These are phyloP conservation scores for Trametes sp. DNA, from an alignment of 1,284 basidiomycete genomes.

Conservation along the genomic window DNA sequence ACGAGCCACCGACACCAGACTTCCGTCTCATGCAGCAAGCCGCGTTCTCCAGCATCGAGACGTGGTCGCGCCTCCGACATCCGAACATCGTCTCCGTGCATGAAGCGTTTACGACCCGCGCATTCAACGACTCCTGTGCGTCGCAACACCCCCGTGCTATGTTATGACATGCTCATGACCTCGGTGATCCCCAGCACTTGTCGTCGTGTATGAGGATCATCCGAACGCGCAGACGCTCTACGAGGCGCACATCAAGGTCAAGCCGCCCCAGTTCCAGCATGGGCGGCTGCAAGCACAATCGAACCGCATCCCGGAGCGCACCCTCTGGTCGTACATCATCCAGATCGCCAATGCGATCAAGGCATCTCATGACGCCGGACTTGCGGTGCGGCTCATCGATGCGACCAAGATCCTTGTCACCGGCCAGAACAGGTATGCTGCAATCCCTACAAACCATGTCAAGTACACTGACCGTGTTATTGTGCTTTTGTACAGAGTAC, in stretches of 20 bases:
- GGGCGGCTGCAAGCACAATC: slow-evolving; percentile 51
- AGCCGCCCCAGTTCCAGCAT: slow-evolving; percentile 52
- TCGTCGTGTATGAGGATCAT: slow-evolving; percentile 94
- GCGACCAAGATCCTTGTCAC: slow-evolving; percentile 90
- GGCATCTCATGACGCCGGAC: slow-evolving; percentile 82
- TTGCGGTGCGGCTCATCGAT: slow-evolving; percentile 88
- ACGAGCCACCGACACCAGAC: slow-evolving; percentile 55
- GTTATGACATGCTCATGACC: background rate
- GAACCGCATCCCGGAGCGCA: slow-evolving; percentile 74
- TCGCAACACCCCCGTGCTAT: slow-evolving; percentile 23
- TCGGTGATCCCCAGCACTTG: slow-evolving; percentile 68
- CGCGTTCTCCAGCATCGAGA: slow-evolving; percentile 86
- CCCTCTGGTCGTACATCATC: slow-evolving; percentile 93
- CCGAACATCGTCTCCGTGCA: slow-evolving; percentile 87
- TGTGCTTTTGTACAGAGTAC: slow-evolving; percentile 52
- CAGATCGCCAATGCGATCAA: slow-evolving; percentile 92
- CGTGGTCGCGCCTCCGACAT: slow-evolving; percentile 89
- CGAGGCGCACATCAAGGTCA: slow-evolving; percentile 69
- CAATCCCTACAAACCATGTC: background rate
- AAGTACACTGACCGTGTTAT: background rate
- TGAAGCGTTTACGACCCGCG: slow-evolving; percentile 96
- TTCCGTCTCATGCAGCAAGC: slow-evolving; percentile 85
- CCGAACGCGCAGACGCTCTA: slow-evolving; percentile 86
- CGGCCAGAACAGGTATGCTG: slow-evolving; percentile 81
- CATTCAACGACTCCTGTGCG: slow-evolving; percentile 93